Evolutionary conservation across 73 alveolate species (phyloP), one percentile per base, ranked within the genome.

Genomic region (Stentor roeselii): DNA sequence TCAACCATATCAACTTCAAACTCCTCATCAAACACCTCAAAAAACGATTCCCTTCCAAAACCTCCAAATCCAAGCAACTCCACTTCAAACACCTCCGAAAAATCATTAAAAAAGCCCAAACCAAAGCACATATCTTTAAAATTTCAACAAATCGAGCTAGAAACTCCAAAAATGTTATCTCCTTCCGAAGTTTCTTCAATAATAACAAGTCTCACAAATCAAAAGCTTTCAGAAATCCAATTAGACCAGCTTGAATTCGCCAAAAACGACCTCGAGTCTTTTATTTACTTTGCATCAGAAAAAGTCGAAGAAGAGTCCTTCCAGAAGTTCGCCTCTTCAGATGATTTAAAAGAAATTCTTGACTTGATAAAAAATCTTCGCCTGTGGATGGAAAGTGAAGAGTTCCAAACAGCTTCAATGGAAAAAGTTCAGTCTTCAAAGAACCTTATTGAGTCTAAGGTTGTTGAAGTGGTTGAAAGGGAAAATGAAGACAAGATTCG

Each of bases 191-290:
- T 67, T 2, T 32, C 41, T 27, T 15, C 15, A 2, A 1, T 67
- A 0, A 67, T 21, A n/a, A 67, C 27, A 21, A n/a, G 37, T n/a
- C 80, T 67, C 0, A 40, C 15, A 21, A 11, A 21, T 2, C 37
- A 27, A 1, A 67, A 67, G 34, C 15, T 21, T 27, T 21, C n/a
- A 30, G 80, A 67, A 67, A 40, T 21, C 11, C 41, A 67, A 2
- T 36, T 40, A 15, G 34, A 67, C 21, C 21, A 67, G 41, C 37
- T 67, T 32, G 80, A 36, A 30, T 36, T 27, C 21, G 80, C 37
- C 41, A 67, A 67, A 67, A 67, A 67, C 2, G 80, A 67, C 41
- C 37, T 67, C 34, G 80, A 67, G 34, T 67, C 80, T 21, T 67
- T 27, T 32, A 67, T 67, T 67, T 67, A 67, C 41, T 67, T 27